Conservation (phyloP, 2,329 filamentous ascomycete species). For the Paecilomyces formosus region DNA sequence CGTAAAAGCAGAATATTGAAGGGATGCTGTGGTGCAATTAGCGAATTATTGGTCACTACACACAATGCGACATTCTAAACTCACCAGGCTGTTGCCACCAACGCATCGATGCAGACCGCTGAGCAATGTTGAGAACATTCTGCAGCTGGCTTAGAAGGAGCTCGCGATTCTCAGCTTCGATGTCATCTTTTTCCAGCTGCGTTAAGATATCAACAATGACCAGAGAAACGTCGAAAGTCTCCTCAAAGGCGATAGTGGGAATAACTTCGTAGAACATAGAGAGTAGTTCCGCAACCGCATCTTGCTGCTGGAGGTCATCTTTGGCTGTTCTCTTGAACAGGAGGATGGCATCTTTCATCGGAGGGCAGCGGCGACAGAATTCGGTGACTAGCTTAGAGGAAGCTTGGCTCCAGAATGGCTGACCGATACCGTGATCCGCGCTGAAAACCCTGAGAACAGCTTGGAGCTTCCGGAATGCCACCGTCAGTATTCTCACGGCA, state of each 20-base stretch:
- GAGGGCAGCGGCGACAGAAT: conserved; percentile 71
- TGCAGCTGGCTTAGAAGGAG: conserved; percentile 68
- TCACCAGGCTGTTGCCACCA: conserved; percentile 73
- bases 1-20: conserved; percentile 36
- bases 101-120: conserved; percentile 72
- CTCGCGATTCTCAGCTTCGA: conserved; percentile 43
- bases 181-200: conserved; percentile 44
- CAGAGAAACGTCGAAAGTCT: conserved; percentile 81
- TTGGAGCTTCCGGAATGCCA: conserved; percentile 72
- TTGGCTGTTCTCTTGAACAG: conserved; percentile 63
- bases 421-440: conserved; percentile 36
- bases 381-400: conserved; percentile 60
- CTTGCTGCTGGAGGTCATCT: conserved; percentile 66
- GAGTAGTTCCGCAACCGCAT: conserved; percentile 70
- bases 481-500: conserved; percentile 67
- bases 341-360: conserved; percentile 71
- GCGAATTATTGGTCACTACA: conserved; percentile 8
- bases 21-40: conserved; percentile 17
- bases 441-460: conserved; percentile 55
- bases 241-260: conserved; percentile 69
- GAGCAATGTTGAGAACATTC: conserved; percentile 72
- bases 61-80: conserved; percentile 6
- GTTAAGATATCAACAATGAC: conserved; percentile 63
- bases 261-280: conserved; percentile 78
- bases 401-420: conserved; percentile 61